Conservation (phyloP, 495 filamentous ascomycete species). For the Penicillium riverlandense region DNA sequence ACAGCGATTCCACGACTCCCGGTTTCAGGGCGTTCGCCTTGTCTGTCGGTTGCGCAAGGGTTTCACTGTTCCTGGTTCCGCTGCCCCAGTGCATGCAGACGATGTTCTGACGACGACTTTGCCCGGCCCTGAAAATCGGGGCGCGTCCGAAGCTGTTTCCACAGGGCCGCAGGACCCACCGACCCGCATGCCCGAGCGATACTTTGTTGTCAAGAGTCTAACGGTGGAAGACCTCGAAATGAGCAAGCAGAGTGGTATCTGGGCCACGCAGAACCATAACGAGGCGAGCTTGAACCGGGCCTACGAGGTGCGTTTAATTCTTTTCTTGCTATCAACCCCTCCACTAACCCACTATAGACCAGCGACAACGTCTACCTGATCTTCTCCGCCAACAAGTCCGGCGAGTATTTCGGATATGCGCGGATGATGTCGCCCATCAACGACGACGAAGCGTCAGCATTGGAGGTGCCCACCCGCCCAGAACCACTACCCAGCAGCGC, state of each 20-base stretch:
- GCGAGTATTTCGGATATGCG: slow-evolving; percentile 95
- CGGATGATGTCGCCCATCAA: slow-evolving; percentile 83
- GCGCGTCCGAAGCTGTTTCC: neutral
- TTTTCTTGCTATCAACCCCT: slow-evolving; percentile 2
- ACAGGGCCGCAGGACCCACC: slow-evolving; percentile 8
- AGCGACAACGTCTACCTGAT: slow-evolving; percentile 89
- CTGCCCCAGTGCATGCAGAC: neutral
- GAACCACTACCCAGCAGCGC: slow-evolving; percentile 49
- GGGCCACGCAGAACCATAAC: slow-evolving; percentile 95
- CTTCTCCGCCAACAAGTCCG: slow-evolving; percentile 97
- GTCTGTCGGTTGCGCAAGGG: slow-evolving; percentile 80
- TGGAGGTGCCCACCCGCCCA: slow-evolving; percentile 40
- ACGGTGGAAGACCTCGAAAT: slow-evolving; percentile 90
- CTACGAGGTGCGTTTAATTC: slow-evolving; percentile 56
- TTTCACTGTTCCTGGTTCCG: slow-evolving; percentile 27
- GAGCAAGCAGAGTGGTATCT: slow-evolving; percentile 80
- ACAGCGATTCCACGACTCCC: slow-evolving; percentile 81
- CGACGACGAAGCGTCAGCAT: slow-evolving; percentile 61
- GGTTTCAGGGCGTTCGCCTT: slow-evolving; percentile 80
- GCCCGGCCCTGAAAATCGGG: slow-evolving; percentile 15
- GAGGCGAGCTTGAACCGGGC: slow-evolving; percentile 77
- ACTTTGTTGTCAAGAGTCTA: slow-evolving; percentile 90
- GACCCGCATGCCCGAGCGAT: slow-evolving; percentile 53
- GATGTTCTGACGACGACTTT: neutral
- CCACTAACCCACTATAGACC: slow-evolving; percentile 36